phyloP scores from a whole-genome alignment of 2,329 filamentous ascomycete species.

The Beauveria asiatica region DNA sequence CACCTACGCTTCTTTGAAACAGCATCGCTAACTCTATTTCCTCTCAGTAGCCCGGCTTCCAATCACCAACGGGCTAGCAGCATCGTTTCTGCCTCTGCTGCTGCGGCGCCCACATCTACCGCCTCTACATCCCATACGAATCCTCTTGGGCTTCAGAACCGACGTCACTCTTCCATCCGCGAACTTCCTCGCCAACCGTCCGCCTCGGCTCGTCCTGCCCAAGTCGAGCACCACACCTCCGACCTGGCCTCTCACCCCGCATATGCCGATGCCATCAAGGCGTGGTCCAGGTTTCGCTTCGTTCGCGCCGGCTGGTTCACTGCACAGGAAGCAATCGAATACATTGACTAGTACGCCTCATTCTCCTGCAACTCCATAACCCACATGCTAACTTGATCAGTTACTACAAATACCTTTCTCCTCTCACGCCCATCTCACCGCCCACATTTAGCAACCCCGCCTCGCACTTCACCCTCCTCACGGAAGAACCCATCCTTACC shows the following conservation, averaged over 20 bases:
- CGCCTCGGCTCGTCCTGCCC: conserved; percentile 20
- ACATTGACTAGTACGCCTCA: conserved; percentile 72
- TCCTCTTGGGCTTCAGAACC: background rate
- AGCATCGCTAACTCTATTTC: background rate
- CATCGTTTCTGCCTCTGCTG: conserved; percentile 18
- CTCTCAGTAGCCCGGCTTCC: background rate
- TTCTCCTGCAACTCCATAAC: background rate
- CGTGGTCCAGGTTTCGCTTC: conserved; percentile 90
- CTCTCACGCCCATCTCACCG: conserved; percentile 86
- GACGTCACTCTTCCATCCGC: conserved; percentile 9
- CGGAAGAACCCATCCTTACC: conserved; percentile 85
- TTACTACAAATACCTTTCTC: conserved; percentile 86
- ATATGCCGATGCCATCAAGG: conserved; percentile 63
- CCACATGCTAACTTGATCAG: conserved; percentile 28
- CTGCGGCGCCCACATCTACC: conserved; percentile 12
- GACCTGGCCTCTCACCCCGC: conserved; percentile 41
- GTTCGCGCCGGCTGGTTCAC: conserved; percentile 97
- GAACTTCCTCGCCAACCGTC: conserved; percentile 14
- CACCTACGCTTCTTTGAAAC: background rate
- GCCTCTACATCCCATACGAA: conserved; percentile 7
- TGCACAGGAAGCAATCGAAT: conserved; percentile 82
- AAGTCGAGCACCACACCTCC: conserved; percentile 40
- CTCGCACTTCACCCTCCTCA: conserved; percentile 70
- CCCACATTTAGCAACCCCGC: conserved; percentile 80
- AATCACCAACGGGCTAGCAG: conserved; percentile 24